A percentile compares a stretch with the other conserved stretches of the same genome.
phyloP scores from a whole-genome alignment of 179 eudicot genomes.

The Actinidia polygama region DNA sequence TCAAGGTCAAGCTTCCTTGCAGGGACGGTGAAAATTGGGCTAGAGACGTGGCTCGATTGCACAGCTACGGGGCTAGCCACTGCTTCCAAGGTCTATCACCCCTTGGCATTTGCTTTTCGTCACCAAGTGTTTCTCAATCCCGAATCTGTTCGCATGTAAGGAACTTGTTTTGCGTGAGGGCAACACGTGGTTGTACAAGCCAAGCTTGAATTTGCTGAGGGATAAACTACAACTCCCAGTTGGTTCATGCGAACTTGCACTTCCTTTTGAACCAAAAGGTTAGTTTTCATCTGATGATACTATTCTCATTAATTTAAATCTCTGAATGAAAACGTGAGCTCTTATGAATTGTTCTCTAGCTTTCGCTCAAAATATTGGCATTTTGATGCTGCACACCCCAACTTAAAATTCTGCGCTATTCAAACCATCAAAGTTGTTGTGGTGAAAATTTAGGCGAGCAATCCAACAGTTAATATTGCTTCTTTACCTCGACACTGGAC shows the following conservation, averaged over 20 bases:
- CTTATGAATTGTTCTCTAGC: not conserved
- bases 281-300: not conserved
- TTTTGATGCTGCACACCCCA: not conserved
- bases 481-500: too few species aligned
- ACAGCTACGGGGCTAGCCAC: constrained; percentile 74
- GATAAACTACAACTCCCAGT: constrained; percentile 76
- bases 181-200: constrained; percentile 72
- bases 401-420: not conserved
- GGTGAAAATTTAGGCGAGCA: too few species aligned
- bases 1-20: constrained; percentile 81
- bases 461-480: too few species aligned
- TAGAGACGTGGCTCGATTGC: constrained; percentile 79
- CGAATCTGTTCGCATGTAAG: constrained; percentile 79
- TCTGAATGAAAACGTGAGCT: not conserved
- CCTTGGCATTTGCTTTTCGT: constrained; percentile 66
- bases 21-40: constrained; percentile 61
- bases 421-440: not conserved
- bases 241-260: constrained; percentile 90
- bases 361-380: not conserved
- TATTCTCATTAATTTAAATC: not conserved
- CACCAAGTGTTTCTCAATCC: constrained; percentile 71
- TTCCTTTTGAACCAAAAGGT: constrained; percentile 75
- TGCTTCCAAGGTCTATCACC: constrained; percentile 56
- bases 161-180: constrained; percentile 69
- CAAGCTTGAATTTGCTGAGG: constrained; percentile 56